A percentile compares a stretch with the other conserved stretches of the same genome.
Evolutionary conservation across 331 rosid species (phyloP).

Genomic region (Rhamnella rubrinervis): DNA sequence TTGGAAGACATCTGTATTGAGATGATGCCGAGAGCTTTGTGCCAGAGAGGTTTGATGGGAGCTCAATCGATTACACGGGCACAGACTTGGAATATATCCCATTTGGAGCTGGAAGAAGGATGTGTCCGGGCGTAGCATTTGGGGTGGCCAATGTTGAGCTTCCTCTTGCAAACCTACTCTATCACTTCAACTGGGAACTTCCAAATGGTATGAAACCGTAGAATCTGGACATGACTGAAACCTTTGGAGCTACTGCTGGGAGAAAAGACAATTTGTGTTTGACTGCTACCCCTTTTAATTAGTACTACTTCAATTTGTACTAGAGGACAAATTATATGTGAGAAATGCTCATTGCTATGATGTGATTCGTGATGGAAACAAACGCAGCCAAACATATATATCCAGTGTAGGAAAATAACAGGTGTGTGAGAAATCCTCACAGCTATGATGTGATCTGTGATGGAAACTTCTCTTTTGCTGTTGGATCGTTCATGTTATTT

Average conservation of each 20-base stretch:
- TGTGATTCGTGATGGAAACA: too few relatives aligned
- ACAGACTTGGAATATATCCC: constrained; percentile 2
- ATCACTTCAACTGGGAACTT: constrained; percentile 2
- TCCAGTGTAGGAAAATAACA: too few relatives aligned
- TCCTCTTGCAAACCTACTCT: not conserved
- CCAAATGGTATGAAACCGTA: not conserved
- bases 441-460: too few relatives aligned
- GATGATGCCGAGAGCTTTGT: not conserved
- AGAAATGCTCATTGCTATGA: too few relatives aligned
- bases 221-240: constrained; percentile 6
- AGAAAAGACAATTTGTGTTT: not conserved
- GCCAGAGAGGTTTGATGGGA: constrained; percentile 2
- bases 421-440: too few relatives aligned
- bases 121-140: not conserved
- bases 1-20: constrained; percentile 13
- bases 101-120: constrained; percentile 12
- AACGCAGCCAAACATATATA: too few relatives aligned
- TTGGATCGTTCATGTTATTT: too few relatives aligned
- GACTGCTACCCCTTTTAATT: not conserved
- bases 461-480: too few relatives aligned
- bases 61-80: not conserved
- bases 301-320: too few relatives aligned
- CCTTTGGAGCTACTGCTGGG: not conserved
- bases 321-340: too few relatives aligned
- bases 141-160: not conserved